Conservation (phyloP, 306 rosid genomes). For the Prosopis cineraria region DNA sequence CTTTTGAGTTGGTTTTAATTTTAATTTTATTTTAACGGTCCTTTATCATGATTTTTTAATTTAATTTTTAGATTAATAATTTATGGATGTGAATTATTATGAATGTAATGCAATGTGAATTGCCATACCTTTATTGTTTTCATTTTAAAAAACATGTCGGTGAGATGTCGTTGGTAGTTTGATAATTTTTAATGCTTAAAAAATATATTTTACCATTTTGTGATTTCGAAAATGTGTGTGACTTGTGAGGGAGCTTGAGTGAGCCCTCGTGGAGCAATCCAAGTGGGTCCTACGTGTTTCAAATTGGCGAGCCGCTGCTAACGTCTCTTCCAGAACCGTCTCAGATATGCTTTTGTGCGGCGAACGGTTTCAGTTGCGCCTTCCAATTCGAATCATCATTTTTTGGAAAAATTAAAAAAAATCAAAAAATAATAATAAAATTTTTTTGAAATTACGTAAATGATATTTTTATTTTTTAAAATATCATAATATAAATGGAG, state of each 20-base stretch:
- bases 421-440: too few relatives aligned
- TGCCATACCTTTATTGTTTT: background rate
- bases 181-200: background rate
- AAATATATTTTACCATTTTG: background rate
- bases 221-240: background rate
- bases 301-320: background rate
- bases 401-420: too few relatives aligned
- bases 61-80: background rate
- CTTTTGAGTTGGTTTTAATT: background rate
- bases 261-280: background rate
- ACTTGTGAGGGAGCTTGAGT: background rate
- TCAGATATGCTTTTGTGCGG: background rate
- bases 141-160: background rate
- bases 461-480: too few relatives aligned
- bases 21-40: background rate
- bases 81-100: background rate
- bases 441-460: too few relatives aligned
- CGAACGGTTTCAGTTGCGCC: too few relatives aligned
- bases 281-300: slow-evolving; percentile 7
- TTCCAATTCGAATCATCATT: too few relatives aligned
- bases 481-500: too few relatives aligned
- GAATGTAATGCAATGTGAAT: background rate
- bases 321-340: background rate
- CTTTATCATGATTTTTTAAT: background rate
- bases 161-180: background rate